Evolutionary conservation across 495 filamentous ascomycete species (phyloP).

Genomic region (Hyaloscypha hepaticicola): DNA sequence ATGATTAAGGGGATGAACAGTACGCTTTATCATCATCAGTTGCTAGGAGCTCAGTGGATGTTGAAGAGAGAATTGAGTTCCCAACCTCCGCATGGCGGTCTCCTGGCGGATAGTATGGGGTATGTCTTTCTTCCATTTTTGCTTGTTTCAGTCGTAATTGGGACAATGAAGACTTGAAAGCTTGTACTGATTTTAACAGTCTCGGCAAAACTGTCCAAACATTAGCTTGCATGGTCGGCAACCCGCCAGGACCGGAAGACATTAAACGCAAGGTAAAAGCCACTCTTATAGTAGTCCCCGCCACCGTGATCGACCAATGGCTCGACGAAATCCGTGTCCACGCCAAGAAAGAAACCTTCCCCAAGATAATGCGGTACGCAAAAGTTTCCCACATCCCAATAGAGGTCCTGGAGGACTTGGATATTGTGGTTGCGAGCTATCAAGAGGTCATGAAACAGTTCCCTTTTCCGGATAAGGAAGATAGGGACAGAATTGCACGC

Average conservation of each 20-base stretch:
- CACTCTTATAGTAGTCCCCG: conserved; percentile 52
- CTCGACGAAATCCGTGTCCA: conserved; percentile 45
- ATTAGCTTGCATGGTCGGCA: conserved; percentile 51
- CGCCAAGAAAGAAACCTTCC: conserved; percentile 14
- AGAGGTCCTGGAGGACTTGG: conserved; percentile 19
- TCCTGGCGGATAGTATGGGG: conserved; percentile 63
- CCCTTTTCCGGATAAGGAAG: conserved; percentile 23
- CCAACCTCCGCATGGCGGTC: conserved; percentile 47
- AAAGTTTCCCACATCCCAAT: neutral
- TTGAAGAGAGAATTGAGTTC: conserved; percentile 47
- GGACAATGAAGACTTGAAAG: no score
- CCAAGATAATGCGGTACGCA: conserved; percentile 34
- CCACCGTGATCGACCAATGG: conserved; percentile 57
- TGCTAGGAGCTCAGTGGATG: conserved; percentile 59
- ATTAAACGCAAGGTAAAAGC: conserved; percentile 14
- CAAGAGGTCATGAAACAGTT: conserved; percentile 43
- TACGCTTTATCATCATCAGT: conserved; percentile 51
- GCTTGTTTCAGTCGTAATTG: neutral
- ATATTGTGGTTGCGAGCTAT: conserved; percentile 51
- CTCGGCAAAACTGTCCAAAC: conserved; percentile 59
- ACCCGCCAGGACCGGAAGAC: conserved; percentile 34
- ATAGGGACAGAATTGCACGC: neutral
- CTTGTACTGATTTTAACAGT: neutral
- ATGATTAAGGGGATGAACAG: conserved; percentile 47
- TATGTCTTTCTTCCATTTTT: neutral